Conservation (phyloP, 257 asterid genomes). For the Nicotiana tomentosiformis region DNA sequence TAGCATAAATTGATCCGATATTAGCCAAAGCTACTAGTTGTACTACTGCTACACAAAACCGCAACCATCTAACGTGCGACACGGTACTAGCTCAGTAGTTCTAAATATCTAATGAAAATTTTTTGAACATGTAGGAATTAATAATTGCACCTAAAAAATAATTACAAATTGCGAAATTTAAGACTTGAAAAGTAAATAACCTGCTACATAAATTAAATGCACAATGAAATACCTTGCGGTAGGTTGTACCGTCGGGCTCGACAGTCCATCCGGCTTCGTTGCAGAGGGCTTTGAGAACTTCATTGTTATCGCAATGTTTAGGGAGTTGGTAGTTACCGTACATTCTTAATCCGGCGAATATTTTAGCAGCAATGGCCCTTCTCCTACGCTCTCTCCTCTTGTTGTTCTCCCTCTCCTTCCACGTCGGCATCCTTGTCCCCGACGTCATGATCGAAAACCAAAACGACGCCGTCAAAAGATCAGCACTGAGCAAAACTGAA, state of each 20-base stretch:
- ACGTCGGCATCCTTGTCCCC: constrained; percentile 59
- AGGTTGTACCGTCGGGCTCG: constrained; percentile 68
- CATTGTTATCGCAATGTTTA: constrained; percentile 71
- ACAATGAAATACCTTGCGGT: constrained; percentile 40
- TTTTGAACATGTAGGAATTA: background rate
- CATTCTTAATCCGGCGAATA: constrained; percentile 61
- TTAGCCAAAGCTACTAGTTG: background rate
- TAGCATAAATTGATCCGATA: constrained; percentile 2
- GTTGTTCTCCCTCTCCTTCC: constrained; percentile 84
- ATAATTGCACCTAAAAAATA: background rate
- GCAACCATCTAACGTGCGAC: constrained; percentile 18
- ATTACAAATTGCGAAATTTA: no score
- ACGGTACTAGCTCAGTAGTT: background rate
- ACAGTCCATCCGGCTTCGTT: constrained; percentile 71
- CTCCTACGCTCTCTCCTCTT: constrained; percentile 65
- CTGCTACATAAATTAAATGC: background rate
- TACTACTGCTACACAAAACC: background rate
- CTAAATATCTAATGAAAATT: background rate
- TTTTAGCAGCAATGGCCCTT: constrained; percentile 69
- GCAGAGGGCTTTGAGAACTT: constrained; percentile 77
- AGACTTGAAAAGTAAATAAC: no score
- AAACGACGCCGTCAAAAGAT: background rate
- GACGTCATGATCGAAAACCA: constrained; percentile 25
- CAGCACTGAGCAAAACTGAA: background rate
- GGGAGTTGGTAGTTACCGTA: constrained; percentile 62